These are phyloP conservation scores for Phallus indusiatus DNA, from an alignment of 768 basidiomycete species.

Conservation along the genomic window DNA sequence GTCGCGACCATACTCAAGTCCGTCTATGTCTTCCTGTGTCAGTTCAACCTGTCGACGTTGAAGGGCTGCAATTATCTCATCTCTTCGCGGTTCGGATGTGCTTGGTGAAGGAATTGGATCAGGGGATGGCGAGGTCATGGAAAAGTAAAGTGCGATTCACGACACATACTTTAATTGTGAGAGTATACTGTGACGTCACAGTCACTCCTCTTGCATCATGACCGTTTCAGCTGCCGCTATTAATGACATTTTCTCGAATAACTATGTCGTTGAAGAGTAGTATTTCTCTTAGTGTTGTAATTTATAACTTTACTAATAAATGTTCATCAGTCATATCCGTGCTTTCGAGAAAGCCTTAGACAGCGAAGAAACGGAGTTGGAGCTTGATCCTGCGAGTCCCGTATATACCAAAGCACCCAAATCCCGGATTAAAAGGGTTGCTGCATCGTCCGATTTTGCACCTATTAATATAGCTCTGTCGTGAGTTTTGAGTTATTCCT, in stretches of 20 bases:
- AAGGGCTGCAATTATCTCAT: constrained; percentile 1
- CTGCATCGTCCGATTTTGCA: constrained; percentile 80
- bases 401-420: constrained; percentile 21
- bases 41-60: constrained; percentile 1
- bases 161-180: neutral
- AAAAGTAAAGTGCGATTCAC: neutral
- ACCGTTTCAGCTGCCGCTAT: neutral
- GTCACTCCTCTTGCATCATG: neutral
- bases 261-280: constrained; percentile 69
- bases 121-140: neutral
- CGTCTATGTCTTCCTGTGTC: constrained; percentile 9
- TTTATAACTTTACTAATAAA: neutral
- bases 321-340: constrained; percentile 45
- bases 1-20: constrained; percentile 28
- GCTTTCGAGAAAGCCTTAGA: constrained; percentile 71
- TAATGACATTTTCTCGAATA: constrained; percentile 29
- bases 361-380: constrained; percentile 43
- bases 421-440: constrained; percentile 64
- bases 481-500: neutral
- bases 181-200: constrained; percentile 2
- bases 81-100: neutral
- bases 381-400: constrained; percentile 23
- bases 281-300: neutral
- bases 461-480: constrained; percentile 77
- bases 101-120: neutral